phyloP scores from a whole-genome alignment of 345 rosid genomes.

The Hibiscus mutabilis region DNA sequence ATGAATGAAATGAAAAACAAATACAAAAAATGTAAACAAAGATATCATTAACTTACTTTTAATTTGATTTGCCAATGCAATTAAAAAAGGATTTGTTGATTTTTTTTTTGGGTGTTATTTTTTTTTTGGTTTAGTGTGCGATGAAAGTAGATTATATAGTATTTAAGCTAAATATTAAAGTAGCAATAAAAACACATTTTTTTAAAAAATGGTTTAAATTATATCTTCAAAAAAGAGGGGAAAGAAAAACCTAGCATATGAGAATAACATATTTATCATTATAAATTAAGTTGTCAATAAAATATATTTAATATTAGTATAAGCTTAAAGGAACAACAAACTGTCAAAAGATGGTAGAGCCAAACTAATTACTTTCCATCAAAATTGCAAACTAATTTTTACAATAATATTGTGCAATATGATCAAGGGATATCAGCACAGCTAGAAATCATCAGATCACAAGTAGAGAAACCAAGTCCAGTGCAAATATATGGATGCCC shows the following conservation, averaged over 20 bases:
- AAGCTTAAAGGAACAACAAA: background rate
- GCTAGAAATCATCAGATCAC: background rate
- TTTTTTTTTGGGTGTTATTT: too few relatives aligned
- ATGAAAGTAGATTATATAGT: too few relatives aligned
- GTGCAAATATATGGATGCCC: background rate
- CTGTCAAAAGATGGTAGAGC: background rate
- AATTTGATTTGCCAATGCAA: too few relatives aligned
- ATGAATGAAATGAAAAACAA: too few relatives aligned
- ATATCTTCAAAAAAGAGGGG: too few relatives aligned
- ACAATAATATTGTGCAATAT: conserved; percentile 7
- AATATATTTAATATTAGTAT: background rate
- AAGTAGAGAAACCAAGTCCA: background rate
- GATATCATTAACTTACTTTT: too few relatives aligned
- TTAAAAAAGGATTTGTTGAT: too few relatives aligned
- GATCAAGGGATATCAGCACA: background rate
- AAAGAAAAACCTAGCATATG: background rate
- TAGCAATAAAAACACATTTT: too few relatives aligned
- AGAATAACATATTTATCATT: background rate
- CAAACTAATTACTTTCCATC: background rate
- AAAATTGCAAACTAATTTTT: conserved; percentile 12
- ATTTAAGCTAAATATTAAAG: too few relatives aligned
- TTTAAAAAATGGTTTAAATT: too few relatives aligned
- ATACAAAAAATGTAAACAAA: too few relatives aligned
- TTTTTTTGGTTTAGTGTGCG: too few relatives aligned
- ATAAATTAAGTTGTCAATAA: background rate